Evolutionary conservation across 768 basidiomycete species (phyloP).

Genomic region (Scleroderma citrinum): DNA sequence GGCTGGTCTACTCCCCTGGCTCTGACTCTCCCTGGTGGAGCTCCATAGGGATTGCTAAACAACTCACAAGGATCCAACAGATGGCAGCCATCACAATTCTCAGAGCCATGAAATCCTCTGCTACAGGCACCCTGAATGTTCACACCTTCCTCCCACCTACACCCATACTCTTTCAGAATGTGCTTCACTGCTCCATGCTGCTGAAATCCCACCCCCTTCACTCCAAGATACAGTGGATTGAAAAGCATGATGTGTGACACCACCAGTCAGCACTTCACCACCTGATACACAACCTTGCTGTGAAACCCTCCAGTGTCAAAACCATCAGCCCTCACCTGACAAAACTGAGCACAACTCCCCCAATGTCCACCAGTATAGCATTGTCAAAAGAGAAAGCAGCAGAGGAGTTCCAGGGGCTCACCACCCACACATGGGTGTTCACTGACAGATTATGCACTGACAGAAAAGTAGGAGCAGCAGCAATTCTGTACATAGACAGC

Average conservation of each 20-base stretch:
- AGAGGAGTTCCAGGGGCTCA: background rate
- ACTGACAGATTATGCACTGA: conserved; percentile 18
- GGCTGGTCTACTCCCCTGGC: background rate
- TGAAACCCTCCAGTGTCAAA: conserved; percentile 2
- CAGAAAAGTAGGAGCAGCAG: conserved; percentile 19
- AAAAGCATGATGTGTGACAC: background rate
- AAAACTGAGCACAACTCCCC: conserved; percentile 12
- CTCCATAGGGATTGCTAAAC: background rate
- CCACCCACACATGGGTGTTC: conserved; percentile 4
- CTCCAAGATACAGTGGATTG: background rate
- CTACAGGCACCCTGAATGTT: conserved; percentile 14
- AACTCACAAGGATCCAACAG: conserved; percentile 1
- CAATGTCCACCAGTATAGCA: conserved; percentile 6
- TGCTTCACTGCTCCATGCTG: background rate
- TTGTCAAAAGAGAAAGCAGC: background rate
- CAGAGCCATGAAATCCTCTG: conserved; percentile 8
- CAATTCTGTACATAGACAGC: conserved; percentile 3
- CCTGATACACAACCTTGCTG: too few relatives aligned
- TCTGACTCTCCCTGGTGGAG: background rate
- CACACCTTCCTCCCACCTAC: conserved; percentile 18
- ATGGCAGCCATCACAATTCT: conserved; percentile 2
- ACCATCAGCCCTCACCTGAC: conserved; percentile 6
- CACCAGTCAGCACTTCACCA: too few relatives aligned
- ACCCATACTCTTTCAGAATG: background rate
- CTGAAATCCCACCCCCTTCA: background rate